Base-by-base conservation (phyloP, 176 grass and related monocot genomes). In the Zoysia pacifica region DNA sequence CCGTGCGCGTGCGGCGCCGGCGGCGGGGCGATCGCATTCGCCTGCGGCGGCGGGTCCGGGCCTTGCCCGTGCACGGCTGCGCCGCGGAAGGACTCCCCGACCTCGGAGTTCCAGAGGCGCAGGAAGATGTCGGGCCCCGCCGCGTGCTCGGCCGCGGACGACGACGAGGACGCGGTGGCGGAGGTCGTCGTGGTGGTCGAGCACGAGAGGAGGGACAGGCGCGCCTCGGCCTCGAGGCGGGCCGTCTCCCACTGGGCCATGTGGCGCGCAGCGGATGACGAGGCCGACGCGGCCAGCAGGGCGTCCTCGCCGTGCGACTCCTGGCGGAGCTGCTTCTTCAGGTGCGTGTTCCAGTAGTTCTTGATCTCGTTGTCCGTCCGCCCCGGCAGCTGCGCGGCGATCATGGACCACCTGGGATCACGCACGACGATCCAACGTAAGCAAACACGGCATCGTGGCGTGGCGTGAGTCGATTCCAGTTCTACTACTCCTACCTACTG, bases 311-410 rank as follows among this genome's bases (percentile, higher is more conserved):
- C 74, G 50, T 75, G 63, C 44, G 87, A 75, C 78, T 89, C 86
- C 48, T 77, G 84, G 18, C 86, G 85, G 58, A 94, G 87, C 50
- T 91, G 85, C 82, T 93, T 94, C 92, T 98, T 98, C 64, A 98
- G 89, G 85, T 94, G 90, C 43, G 92, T 89, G 89, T 97, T 97
- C 95, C 95, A 94, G 86, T 92, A 97, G 86, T 97, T 97, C 90
- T 97, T 97, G 90, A 97, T 94, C 90, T 94, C 95, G 65, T 94
- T 94, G 70, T 93, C 92, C 58, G 91, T 94, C 90, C 94, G 87
- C 11, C 94, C 91, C 0, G 94, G 91, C 68, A 97, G 79, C 77
- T 94, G 91, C 52, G 95, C 90, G n/a, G 91, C 95, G 74, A 97
- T 94, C 77, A 89, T 92, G 58, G 95, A 97, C 89, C 94, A 97